Conservation (phyloP, 2,329 filamentous ascomycete genomes). For the Cladophialophora chaetospira region DNA sequence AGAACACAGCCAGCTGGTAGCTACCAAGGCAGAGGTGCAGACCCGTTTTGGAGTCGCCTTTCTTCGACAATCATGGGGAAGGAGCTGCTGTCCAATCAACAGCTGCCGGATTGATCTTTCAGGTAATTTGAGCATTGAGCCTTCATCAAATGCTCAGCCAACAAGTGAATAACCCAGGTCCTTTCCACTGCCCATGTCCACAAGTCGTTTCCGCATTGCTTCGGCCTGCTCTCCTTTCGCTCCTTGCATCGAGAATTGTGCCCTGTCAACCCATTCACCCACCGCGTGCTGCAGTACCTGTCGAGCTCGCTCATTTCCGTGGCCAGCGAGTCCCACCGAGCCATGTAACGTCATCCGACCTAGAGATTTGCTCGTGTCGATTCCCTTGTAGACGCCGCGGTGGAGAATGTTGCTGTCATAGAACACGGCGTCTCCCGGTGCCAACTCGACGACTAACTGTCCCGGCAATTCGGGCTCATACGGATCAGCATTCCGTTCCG, state of each 20-base stretch:
- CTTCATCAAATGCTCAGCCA: constrained; percentile 34
- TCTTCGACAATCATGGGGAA: too few species aligned
- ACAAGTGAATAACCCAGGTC: constrained; percentile 48
- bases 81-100: too few species aligned
- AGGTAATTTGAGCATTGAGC: neutral
- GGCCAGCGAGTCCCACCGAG: constrained; percentile 44
- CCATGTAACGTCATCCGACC: constrained; percentile 48
- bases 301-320: constrained; percentile 44
- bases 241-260: constrained; percentile 43
- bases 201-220: constrained; percentile 47
- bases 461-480: constrained; percentile 63
- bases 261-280: constrained; percentile 46
- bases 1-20: too few species aligned
- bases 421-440: constrained; percentile 78
- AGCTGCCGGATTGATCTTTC: too few species aligned
- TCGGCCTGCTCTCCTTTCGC: constrained; percentile 40
- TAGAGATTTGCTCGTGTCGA: constrained; percentile 41
- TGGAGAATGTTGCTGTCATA: constrained; percentile 86
- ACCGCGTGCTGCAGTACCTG: constrained; percentile 51
- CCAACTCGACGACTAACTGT: constrained; percentile 66
- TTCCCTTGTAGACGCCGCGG: constrained; percentile 46
- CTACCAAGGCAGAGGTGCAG: too few species aligned
- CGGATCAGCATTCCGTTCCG: constrained; percentile 68
- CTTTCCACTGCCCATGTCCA: constrained; percentile 50
- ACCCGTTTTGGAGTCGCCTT: too few species aligned